These are phyloP conservation scores for Pleurotus platypus DNA, from an alignment of 768 basidiomycete genomes.

Conservation along the genomic window DNA sequence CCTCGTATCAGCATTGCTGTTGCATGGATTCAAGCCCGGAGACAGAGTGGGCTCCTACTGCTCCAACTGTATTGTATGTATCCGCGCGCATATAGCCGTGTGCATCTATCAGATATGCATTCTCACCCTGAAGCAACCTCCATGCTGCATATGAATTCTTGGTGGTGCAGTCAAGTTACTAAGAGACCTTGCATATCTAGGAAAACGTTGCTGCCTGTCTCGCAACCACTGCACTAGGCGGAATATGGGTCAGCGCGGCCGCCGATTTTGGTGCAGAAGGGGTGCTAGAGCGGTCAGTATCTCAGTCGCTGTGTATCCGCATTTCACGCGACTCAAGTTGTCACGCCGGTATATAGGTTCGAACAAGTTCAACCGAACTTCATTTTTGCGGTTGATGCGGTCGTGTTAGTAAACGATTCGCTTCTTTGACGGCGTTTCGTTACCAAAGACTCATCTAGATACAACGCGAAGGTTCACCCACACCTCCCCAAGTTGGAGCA, in stretches of 20 bases:
- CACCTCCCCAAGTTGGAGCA: conserved; percentile 62
- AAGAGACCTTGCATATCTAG: conserved; percentile 24
- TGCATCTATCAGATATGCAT: neutral
- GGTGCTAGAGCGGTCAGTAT: conserved; percentile 61
- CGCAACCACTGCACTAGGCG: conserved; percentile 53
- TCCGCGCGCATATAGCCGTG: conserved; percentile 11
- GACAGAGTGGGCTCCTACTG: conserved; percentile 78
- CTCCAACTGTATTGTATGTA: conserved; percentile 71
- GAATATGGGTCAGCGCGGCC: conserved; percentile 82
- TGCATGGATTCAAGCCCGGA: conserved; percentile 51
- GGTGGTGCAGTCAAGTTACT: neutral
- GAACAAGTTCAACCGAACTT: conserved; percentile 76
- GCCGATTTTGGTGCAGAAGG: conserved; percentile 82
- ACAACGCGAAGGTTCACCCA: conserved; percentile 67
- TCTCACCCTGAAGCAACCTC: neutral
- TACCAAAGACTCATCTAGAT: conserved; percentile 34
- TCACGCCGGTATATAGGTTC: conserved; percentile 36
- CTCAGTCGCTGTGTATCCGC: neutral
- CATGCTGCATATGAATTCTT: conserved; percentile 4
- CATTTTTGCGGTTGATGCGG: conserved; percentile 70
- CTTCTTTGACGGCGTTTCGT: conserved; percentile 3
- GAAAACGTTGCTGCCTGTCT: conserved; percentile 69
- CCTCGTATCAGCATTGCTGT: conserved; percentile 53
- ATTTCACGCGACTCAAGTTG: conserved; percentile 5
- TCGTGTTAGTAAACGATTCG: conserved; percentile 44